Evolutionary conservation across 1,284 basidiomycete species (phyloP), one percentile per base, ranked within the genome.

Genomic region (Moesziomyces sp.): DNA sequence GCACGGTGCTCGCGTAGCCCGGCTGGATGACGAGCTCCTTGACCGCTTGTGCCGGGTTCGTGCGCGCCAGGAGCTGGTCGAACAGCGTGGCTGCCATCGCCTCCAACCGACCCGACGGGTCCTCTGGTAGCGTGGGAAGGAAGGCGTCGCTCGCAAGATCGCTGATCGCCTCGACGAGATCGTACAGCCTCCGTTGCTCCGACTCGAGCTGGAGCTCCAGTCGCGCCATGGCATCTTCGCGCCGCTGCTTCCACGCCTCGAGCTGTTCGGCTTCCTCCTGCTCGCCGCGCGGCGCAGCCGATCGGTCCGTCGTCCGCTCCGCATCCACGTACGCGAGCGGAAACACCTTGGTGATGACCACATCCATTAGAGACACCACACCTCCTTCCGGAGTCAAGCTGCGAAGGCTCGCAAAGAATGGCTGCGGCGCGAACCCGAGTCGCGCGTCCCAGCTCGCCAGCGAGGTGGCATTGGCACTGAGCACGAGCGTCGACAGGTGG

Each of bases 331-430:
- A 53, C 85, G 70, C 34, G 84, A 86, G 59, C 79, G 81, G 80
- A 46, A 72, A 86, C 1, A 86, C 89, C 85, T 91, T 92, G 4
- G 88, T 86, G 13, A 98, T 86, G 8, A 90, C 86, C 3, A 97
- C 74, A 78, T 95, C 92, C 87, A 96, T 87, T 10, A 90, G 86
- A 3, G 91, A 87, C 0, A 97, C 88, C 4, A 87, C 63, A 0
- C 96, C 97, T 0, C 96, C 96, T 73, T 96, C 93, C 0, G 89
- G 84, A 0, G 90, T 90, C 49, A 99, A 85, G 74, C 91, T 93
- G 53, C 90, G 88, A 63, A 98, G 84, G 1, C 91, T 91, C 0
- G 93, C 89, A 28, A 93, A 86, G 78, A 89, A 92, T 1, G 88
- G 88, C 2, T 85, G 84, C 28, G 53, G 34, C 58, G 88, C 87